Base-by-base conservation (phyloP, 2,329 filamentous ascomycete genomes). In the Trichoderma semiorbis region DNA sequence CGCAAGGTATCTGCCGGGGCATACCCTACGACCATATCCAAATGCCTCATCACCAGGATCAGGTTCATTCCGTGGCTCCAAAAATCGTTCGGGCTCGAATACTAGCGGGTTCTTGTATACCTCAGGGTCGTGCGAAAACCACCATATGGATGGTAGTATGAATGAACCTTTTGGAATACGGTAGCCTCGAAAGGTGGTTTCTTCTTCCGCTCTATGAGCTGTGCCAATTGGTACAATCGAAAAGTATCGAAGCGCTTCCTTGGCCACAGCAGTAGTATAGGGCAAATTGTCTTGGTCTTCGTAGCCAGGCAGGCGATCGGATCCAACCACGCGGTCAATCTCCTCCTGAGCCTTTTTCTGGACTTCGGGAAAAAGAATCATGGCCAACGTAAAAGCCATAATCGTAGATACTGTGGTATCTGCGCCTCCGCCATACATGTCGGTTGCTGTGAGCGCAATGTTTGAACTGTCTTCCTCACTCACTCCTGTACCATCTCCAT, bases 71-170 rank as follows among this genome's bases (percentile, higher is more conserved):
- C 74, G 69, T 3, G 75, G 74, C 4, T 47, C 32, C 2, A 82
- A 72, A 67, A 75, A 80, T 1, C 79, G 75, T 6, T 77, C 76
- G 3, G 78, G 79, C 39, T 79, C 62, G 39, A 81, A 81, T 5
- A 24, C 16, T 2, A 69, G 62, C 0, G 79, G 79, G 16, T 80
- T 73, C 0, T 87, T 84, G 78, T 93, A 61, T 53, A 43, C 36
- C 24, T 70, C n/a, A 5, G 70, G 66, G 39, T 72, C 58, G 14
- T 72, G 39, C 16, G 24, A 26, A 14, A 58, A 26, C 70, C 70
- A 72, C 70, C 70, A 72, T 14, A 34, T 3, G 11, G 21, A 57
- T 30, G 24, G 21, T 3, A 47, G 26, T 28, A 65, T 47, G 24
- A 21, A 30, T n/a, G 69, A 36, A 1, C 69, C 61, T 12, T 66